A percentile compares a stretch with the other conserved stretches of the same genome.
Evolutionary conservation across 805 yeast genomes (phyloP).

Genomic region (Metschnikowia corniflorae): DNA sequence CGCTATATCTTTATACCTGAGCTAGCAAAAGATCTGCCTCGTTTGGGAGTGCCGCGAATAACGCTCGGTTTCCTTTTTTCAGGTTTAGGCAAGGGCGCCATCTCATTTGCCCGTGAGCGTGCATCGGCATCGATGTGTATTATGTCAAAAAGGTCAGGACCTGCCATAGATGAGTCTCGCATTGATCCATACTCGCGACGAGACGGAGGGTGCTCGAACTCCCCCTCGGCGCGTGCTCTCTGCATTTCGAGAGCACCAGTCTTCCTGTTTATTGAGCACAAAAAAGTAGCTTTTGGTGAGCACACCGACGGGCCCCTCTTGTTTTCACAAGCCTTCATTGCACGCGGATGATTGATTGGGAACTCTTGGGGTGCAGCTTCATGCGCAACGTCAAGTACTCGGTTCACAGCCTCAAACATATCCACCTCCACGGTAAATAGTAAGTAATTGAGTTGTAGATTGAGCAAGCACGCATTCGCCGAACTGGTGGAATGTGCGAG

Average conservation of each 20-base stretch:
- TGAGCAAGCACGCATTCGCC: conserved; percentile 27
- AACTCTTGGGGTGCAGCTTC: too few relatives aligned
- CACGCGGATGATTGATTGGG: too few relatives aligned
- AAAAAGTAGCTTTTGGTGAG: too few relatives aligned
- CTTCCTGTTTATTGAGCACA: neutral
- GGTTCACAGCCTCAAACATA: conserved; percentile 23
- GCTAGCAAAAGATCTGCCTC: neutral
- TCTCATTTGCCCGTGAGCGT: too few relatives aligned
- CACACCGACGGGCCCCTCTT: too few relatives aligned
- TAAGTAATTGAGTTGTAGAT: conserved; percentile 36
- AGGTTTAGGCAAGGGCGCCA: too few relatives aligned
- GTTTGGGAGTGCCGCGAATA: conserved; percentile 1
- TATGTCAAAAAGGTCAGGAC: too few relatives aligned
- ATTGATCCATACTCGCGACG: neutral
- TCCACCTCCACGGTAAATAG: conserved; percentile 34
- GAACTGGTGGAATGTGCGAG: conserved; percentile 25
- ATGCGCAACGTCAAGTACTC: conserved; percentile 2
- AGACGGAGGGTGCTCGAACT: neutral
- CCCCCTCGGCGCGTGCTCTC: neutral
- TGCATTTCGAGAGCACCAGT: neutral
- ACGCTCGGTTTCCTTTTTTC: neutral
- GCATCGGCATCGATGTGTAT: too few relatives aligned
- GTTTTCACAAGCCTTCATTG: too few relatives aligned
- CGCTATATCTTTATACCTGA: too few relatives aligned
- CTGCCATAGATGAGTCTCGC: too few relatives aligned